Conservation (phyloP, 768 basidiomycete genomes). For the Tricholomella constricta region DNA sequence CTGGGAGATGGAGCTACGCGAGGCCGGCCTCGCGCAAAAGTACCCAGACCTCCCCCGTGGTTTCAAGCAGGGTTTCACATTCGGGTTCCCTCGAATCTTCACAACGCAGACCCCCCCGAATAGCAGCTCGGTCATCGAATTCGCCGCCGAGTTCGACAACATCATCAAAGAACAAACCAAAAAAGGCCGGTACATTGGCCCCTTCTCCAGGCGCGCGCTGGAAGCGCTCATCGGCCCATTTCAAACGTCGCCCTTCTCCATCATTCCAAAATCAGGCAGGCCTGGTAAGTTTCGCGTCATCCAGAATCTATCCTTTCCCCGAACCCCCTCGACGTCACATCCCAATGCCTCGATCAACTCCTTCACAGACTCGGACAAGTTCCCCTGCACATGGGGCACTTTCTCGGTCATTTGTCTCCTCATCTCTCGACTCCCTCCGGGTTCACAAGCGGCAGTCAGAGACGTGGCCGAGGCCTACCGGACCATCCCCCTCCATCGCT, state of each 20-base stretch:
- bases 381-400: conserved; percentile 34
- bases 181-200: conserved; percentile 20
- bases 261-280: conserved; percentile 26
- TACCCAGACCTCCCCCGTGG: conserved; percentile 4
- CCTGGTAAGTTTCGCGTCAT: conserved; percentile 22
- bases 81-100: conserved; percentile 14
- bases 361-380: conserved; percentile 23
- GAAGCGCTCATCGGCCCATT: conserved; percentile 27
- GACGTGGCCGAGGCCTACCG: conserved; percentile 15
- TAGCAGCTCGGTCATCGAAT: conserved; percentile 5
- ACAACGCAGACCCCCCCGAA: conserved; percentile 20
- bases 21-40: not conserved
- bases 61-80: conserved; percentile 18
- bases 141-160: not conserved
- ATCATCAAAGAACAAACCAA: conserved; percentile 12
- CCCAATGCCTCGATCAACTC: conserved; percentile 23
- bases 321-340: not conserved
- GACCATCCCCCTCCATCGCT: conserved; percentile 1
- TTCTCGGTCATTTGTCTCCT: conserved; percentile 5
- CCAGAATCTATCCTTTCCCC: conserved; percentile 30
- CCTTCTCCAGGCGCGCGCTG: conserved; percentile 7
- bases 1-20: not conserved
- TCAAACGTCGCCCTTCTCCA: conserved; percentile 27
- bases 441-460: conserved; percentile 6
- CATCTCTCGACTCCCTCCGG: conserved; percentile 5